Base-by-base conservation (phyloP, 257 asterid species). In the Przewalskia tangutica region DNA sequence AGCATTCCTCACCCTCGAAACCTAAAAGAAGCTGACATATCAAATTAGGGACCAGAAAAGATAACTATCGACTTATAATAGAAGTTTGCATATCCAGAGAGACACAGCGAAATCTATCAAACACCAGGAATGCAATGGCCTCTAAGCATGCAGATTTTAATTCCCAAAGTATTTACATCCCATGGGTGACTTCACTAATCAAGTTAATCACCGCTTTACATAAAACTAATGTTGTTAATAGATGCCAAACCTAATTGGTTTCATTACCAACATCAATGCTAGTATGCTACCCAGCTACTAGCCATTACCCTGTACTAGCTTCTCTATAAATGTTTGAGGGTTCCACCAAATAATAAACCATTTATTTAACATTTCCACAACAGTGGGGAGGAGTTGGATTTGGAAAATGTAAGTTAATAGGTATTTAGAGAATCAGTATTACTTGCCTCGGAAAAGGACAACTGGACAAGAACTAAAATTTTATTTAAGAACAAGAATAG, bases 1-100 rank as follows among this genome's bases (percentile, higher is more conserved):
- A 82, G 98, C 97, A 88, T 92, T 96, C 89, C 98, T 86, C 85
- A 96, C 98, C 88, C 99, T 92, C 62, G 98, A 90, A 88, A 95
- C 98, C 99, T 95, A 86, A 82, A 82, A 56, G 85, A 80, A 77
- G 60, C 70, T 63, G 38, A 84, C 78, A 80, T 62, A 83, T 64
- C 71, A 80, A 32, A 83, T 64, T 6, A 34, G 58, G 38, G 20
- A 82, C 18, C 2, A 0, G 12, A 59, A 66, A 70, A 58, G 32
- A 18, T 36, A 59, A 51, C 17, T 53, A 66, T 50, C 6, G 0
- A 23, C 64, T 9, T 75, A 17, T 16, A 23, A 23, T 75, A 50
- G 23, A 75, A 75, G 60, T 75, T 50, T 50, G 60, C 80, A 50
- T 56, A 56, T 50, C 44, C 62, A 50, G 40, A 75, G 62, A 75